phyloP scores from a whole-genome alignment of 2,329 filamentous ascomycete genomes.

The Curvularia lunata region DNA sequence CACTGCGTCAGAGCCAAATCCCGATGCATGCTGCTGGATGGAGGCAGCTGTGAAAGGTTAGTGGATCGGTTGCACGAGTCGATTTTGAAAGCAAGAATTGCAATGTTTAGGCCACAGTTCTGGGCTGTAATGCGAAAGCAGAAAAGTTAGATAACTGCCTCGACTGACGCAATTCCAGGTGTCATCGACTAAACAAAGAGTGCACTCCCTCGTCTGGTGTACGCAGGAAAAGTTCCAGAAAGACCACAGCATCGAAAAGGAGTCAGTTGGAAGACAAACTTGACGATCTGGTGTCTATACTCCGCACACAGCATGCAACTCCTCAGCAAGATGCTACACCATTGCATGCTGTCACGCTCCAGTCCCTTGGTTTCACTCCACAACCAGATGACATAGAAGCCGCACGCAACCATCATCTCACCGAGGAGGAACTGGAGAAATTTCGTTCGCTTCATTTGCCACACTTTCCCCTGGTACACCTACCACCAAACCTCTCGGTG shows the following conservation, averaged over 20 bases:
- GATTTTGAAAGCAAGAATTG: background rate
- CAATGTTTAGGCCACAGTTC: background rate
- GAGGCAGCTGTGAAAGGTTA: conserved; percentile 32
- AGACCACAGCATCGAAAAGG: conserved; percentile 11
- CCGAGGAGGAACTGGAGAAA: conserved; percentile 13
- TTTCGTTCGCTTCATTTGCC: conserved; percentile 20
- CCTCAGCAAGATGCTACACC: conserved; percentile 7
- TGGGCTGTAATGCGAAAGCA: too few relatives aligned
- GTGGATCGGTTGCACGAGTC: background rate
- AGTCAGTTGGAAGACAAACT: conserved; percentile 41
- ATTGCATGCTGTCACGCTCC: background rate
- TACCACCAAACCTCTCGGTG: conserved; percentile 14
- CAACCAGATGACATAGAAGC: background rate
- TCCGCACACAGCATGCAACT: conserved; percentile 27
- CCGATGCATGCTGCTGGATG: conserved; percentile 28
- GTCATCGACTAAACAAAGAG: conserved; percentile 25
- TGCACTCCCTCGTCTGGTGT: conserved; percentile 18
- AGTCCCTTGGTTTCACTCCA: background rate
- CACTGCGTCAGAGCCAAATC: conserved; percentile 37
- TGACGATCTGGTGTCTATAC: conserved; percentile 37
- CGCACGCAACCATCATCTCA: conserved; percentile 3
- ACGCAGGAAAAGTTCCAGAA: conserved; percentile 17
- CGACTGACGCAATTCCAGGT: conserved; percentile 4
- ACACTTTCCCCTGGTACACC: conserved; percentile 23
- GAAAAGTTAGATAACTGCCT: background rate